A percentile compares a stretch with the other conserved stretches of the same genome.
Conservation (phyloP, 768 basidiomycete species). For the Zangia roseola region DNA sequence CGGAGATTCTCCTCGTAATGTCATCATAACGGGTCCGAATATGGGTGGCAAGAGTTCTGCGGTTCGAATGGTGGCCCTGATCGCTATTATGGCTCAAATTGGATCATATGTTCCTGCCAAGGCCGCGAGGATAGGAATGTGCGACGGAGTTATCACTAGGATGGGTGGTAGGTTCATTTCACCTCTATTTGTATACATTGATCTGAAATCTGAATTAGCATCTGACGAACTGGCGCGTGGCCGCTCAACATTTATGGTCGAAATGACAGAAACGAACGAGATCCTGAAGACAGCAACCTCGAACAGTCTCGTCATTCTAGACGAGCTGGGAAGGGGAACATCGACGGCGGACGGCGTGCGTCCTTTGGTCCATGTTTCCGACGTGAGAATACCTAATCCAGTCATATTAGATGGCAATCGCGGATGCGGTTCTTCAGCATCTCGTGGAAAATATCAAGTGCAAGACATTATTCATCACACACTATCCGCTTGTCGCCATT, state of each 20-base stretch:
- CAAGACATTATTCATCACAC: slow-evolving; percentile 91
- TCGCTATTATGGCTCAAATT: slow-evolving; percentile 80
- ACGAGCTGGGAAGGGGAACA: slow-evolving; percentile 88
- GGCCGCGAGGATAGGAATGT: slow-evolving; percentile 68
- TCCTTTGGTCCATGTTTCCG: background rate
- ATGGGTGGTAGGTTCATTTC: slow-evolving; percentile 71
- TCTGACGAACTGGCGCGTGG: slow-evolving; percentile 86
- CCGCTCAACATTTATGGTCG: slow-evolving; percentile 96
- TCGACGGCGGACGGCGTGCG: slow-evolving; percentile 86
- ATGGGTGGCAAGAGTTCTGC: slow-evolving; percentile 89
- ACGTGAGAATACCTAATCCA: slow-evolving; percentile 3
- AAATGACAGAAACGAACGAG: slow-evolving; percentile 91
- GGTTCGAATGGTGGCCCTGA: slow-evolving; percentile 76
- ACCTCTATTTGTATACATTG: background rate
- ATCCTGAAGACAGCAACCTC: slow-evolving; percentile 76
- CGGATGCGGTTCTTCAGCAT: slow-evolving; percentile 75
- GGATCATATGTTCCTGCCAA: slow-evolving; percentile 89
- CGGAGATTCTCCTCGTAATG: slow-evolving; percentile 47
- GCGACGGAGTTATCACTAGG: slow-evolving; percentile 83
- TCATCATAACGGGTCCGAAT: slow-evolving; percentile 82
- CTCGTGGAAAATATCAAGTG: slow-evolving; percentile 57
- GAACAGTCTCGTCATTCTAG: slow-evolving; percentile 83
- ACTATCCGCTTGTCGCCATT: slow-evolving; percentile 84
- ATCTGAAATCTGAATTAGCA: slow-evolving; percentile 42
- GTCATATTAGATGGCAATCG: slow-evolving; percentile 73